Evolutionary conservation across 1,284 basidiomycete genomes (phyloP).

Genomic region (Cutaneotrichosporon spelunceum): DNA sequence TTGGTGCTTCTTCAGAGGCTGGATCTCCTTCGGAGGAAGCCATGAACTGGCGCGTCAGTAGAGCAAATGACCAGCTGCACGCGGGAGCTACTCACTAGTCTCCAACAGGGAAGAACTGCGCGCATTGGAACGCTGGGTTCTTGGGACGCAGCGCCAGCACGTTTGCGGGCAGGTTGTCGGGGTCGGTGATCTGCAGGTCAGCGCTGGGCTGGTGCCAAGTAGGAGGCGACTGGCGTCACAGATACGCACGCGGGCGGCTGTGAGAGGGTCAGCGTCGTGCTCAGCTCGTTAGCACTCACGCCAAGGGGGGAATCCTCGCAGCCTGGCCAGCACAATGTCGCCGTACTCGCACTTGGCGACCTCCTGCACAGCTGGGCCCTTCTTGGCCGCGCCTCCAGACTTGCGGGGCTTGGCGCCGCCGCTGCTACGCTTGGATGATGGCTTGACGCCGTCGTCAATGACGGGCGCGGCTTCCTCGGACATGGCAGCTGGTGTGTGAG

Average conservation of each 20-base stretch:
- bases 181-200: constrained; percentile 40
- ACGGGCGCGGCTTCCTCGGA: constrained; percentile 20
- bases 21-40: constrained; percentile 77
- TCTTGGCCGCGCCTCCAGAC: constrained; percentile 21
- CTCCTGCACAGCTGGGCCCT: constrained; percentile 15
- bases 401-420: constrained; percentile 45
- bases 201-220: not conserved
- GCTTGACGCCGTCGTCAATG: constrained; percentile 31
- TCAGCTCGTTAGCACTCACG: constrained; percentile 40
- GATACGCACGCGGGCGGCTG: constrained; percentile 26
- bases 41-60: constrained; percentile 63
- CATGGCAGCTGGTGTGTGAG: constrained; percentile 12
- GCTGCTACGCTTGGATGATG: constrained; percentile 29
- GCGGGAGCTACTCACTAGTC: constrained; percentile 69
- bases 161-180: constrained; percentile 36
- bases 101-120: constrained; percentile 57
- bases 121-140: constrained; percentile 34
- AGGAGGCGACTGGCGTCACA: not conserved
- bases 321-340: constrained; percentile 85
- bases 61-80: not conserved
- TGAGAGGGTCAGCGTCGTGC: constrained; percentile 10
- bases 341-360: constrained; percentile 57
- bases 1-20: constrained; percentile 70
- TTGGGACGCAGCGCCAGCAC: constrained; percentile 39
- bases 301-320: constrained; percentile 93